Evolutionary conservation across 805 yeast genomes (phyloP).

Genomic region (Candida quercuum): DNA sequence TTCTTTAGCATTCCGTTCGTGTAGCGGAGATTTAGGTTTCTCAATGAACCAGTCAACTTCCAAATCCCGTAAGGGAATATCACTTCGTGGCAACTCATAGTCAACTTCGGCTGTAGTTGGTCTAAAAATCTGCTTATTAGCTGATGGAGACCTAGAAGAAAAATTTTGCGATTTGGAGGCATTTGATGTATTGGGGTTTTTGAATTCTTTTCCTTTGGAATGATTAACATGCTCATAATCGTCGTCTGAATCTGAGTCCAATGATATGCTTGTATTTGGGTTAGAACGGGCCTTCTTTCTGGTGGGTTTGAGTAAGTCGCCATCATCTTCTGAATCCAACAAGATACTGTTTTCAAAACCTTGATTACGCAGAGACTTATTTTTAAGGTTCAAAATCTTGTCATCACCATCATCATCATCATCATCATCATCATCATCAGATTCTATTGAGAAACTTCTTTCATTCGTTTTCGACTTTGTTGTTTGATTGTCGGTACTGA

Average conservation of each 20-base stretch:
- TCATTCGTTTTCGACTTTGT: not conserved
- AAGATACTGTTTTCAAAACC: too few relatives aligned
- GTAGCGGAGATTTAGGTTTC: too few relatives aligned
- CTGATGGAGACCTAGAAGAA: not conserved
- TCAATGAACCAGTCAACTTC: not conserved
- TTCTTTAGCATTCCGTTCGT: too few relatives aligned
- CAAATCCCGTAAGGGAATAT: not conserved
- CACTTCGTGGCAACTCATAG: not conserved
- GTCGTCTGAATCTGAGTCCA: constrained; percentile 8
- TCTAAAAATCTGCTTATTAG: not conserved
- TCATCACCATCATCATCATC: too few relatives aligned
- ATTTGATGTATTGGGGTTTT: not conserved
- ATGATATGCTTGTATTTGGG: constrained; percentile 8
- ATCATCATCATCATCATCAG: too few relatives aligned
- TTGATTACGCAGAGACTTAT: too few relatives aligned
- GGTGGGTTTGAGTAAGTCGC: too few relatives aligned
- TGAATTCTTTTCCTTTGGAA: not conserved
- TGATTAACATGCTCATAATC: too few relatives aligned
- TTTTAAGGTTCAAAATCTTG: too few relatives aligned
- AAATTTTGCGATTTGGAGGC: not conserved
- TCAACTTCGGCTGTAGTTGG: not conserved
- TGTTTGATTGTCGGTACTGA: constrained; percentile 3
- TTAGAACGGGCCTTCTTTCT: not conserved
- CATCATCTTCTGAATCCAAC: too few relatives aligned
- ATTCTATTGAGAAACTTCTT: too few relatives aligned